Percentiles rank a stretch among this genome's conserved stretches.
phyloP scores from a whole-genome alignment of 2,329 filamentous ascomycete species.

The Diaporthe humulicola region DNA sequence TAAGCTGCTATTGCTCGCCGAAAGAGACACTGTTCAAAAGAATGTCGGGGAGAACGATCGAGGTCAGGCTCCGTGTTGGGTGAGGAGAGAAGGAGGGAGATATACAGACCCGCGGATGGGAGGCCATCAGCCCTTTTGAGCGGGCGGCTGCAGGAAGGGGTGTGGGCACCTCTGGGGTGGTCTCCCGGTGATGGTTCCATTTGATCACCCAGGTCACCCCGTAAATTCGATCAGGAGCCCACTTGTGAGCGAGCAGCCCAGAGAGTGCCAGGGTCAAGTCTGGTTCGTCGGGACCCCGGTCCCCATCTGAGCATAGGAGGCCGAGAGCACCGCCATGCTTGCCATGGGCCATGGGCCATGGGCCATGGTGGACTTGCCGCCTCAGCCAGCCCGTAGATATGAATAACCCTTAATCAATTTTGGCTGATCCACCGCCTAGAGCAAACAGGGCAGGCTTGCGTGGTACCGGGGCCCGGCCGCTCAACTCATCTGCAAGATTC shows the following conservation, averaged over 20 bases:
- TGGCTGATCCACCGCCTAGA: constrained; percentile 32
- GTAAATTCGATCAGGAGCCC: constrained; percentile 40
- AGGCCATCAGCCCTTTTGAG: constrained; percentile 39
- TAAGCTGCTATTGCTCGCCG: constrained; percentile 38
- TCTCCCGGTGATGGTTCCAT: constrained; percentile 36
- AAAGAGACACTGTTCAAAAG: constrained; percentile 40
- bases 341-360: too few relatives aligned
- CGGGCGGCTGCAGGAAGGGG: constrained; percentile 36
- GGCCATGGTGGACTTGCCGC: constrained; percentile 34
- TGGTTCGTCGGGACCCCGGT: constrained; percentile 28
- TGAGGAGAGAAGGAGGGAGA: constrained; percentile 38
- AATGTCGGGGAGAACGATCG: constrained; percentile 40
- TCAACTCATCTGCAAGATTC: constrained; percentile 31
- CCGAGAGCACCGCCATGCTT: constrained; percentile 33
- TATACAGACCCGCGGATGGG: constrained; percentile 36
- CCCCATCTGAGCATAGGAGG: constrained; percentile 28
- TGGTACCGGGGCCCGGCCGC: constrained; percentile 23
- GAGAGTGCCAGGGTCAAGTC: constrained; percentile 35
- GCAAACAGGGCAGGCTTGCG: constrained; percentile 25
- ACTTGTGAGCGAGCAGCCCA: constrained; percentile 29
- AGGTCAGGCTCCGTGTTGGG: constrained; percentile 38
- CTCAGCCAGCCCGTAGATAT: constrained; percentile 35
- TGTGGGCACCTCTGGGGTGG: constrained; percentile 24
- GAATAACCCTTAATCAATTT: constrained; percentile 38
- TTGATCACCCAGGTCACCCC: constrained; percentile 35